Conservation (phyloP, 2,329 filamentous ascomycete species). For the Plectosphaerella cucumerina region DNA sequence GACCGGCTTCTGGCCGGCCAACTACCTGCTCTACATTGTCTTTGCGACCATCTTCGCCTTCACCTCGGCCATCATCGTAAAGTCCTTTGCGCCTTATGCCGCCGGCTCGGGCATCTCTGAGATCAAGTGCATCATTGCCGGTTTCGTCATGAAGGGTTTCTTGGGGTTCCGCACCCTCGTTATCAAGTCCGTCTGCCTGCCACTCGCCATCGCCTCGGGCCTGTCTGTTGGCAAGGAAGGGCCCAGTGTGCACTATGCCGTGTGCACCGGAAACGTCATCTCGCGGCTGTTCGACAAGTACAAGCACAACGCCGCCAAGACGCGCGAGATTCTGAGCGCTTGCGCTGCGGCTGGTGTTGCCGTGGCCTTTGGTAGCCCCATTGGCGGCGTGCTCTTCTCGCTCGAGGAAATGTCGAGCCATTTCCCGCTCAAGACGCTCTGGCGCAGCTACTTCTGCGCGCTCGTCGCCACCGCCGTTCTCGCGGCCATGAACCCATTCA, state of each 20-base stretch:
- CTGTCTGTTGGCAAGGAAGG: conserved; percentile 96
- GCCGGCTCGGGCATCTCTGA: conserved; percentile 96
- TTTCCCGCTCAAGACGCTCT: conserved; percentile 95
- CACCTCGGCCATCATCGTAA: conserved; percentile 78
- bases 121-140: conserved; percentile 98
- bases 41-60: conserved; percentile 83
- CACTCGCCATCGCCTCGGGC: conserved; percentile 88
- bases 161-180: conserved; percentile 84
- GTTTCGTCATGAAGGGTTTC: conserved; percentile 99
- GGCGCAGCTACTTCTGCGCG: conserved; percentile 97
- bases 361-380: conserved; percentile 95
- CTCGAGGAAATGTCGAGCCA: conserved; percentile 97
- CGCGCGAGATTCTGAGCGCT: conserved; percentile 88
- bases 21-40: conserved; percentile 84
- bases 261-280: conserved; percentile 95
- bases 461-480: conserved; percentile 90
- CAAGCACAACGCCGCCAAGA: conserved; percentile 86
- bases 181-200: conserved; percentile 90
- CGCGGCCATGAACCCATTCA: conserved; percentile 94
- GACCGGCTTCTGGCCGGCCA: conserved; percentile 72
- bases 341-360: conserved; percentile 93
- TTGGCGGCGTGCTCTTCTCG: conserved; percentile 93
- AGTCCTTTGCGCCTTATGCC: conserved; percentile 89
- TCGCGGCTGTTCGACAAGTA: conserved; percentile 92
- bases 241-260: conserved; percentile 97